phyloP scores from a whole-genome alignment of 768 basidiomycete genomes.

The Tulasnella sp. region DNA sequence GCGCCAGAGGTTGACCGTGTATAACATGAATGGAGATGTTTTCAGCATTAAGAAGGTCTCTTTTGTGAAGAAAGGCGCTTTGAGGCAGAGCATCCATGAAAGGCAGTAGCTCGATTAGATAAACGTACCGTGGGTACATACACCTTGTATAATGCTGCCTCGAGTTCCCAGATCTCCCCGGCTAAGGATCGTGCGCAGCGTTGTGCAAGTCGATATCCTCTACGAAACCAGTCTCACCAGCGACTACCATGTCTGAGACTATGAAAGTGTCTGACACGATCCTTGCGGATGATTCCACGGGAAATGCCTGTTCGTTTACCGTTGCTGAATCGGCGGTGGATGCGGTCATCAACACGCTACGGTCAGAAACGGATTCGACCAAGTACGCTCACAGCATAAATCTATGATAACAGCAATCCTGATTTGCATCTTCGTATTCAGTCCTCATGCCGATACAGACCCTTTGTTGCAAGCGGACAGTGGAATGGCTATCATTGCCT shows the following conservation, averaged over 20 bases:
- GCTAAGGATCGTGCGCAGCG: too few relatives aligned
- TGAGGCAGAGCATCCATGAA: neutral
- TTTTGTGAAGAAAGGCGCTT: neutral
- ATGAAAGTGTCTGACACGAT: neutral
- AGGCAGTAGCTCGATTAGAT: neutral
- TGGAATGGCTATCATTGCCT: neutral
- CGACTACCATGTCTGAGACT: too few relatives aligned
- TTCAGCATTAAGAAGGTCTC: neutral
- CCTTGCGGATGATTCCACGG: too few relatives aligned
- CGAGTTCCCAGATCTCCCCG: too few relatives aligned
- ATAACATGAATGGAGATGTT: neutral
- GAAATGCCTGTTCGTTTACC: too few relatives aligned
- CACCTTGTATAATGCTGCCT: too few relatives aligned
- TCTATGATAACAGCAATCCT: too few relatives aligned
- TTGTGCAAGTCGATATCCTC: too few relatives aligned
- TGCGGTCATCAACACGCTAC: neutral
- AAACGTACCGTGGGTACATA: too few relatives aligned
- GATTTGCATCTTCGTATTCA: neutral
- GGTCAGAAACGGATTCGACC: neutral
- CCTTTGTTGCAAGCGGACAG: neutral
- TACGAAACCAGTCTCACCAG: too few relatives aligned
- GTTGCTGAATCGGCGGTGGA: neutral
- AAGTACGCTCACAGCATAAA: neutral
- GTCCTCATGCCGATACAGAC: neutral
- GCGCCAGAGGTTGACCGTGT: neutral